A percentile compares a stretch with the other conserved stretches of the same genome.
phyloP scores from a whole-genome alignment of 176 grass and related monocot genomes.

The Musa schizocarpa region DNA sequence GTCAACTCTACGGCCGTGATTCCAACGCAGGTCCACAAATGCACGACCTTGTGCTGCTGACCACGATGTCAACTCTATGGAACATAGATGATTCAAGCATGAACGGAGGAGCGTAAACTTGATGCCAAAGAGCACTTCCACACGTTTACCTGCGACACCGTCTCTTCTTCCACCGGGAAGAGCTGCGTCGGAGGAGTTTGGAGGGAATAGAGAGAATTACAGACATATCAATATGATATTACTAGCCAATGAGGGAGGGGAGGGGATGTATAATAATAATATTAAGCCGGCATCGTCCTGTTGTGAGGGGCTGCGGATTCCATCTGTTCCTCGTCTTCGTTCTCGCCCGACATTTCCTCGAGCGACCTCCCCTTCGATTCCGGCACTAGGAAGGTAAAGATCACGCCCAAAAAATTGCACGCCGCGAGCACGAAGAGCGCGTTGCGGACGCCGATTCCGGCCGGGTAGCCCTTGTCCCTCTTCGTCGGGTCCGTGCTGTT shows the following conservation, averaged over 20 bases:
- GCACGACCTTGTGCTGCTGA: no score
- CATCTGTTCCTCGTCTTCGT: conserved; percentile 12
- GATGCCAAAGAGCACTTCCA: no score
- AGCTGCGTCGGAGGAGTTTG: no score
- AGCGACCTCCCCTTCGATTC: conserved; percentile 57
- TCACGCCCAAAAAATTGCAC: conserved; percentile 32
- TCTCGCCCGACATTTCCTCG: conserved; percentile 46
- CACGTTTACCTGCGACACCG: no score
- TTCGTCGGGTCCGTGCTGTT: not conserved
- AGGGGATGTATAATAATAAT: not conserved
- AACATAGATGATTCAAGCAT: no score
- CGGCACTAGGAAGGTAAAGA: conserved; percentile 49
- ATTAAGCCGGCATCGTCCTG: not conserved
- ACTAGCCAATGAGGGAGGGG: not conserved
- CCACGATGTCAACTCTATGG: no score
- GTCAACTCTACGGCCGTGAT: no score
- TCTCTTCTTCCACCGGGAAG: no score
- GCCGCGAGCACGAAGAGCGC: conserved; percentile 38
- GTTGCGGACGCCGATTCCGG: conserved; percentile 36
- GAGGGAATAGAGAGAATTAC: no score
- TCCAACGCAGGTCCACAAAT: no score
- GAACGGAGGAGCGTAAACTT: no score
- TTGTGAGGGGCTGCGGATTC: not conserved
- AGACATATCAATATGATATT: no score
- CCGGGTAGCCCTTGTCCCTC: conserved; percentile 33